phyloP scores from a whole-genome alignment of 1,139 yeast genomes.

The Yamadazyma spencermartinsiae region DNA sequence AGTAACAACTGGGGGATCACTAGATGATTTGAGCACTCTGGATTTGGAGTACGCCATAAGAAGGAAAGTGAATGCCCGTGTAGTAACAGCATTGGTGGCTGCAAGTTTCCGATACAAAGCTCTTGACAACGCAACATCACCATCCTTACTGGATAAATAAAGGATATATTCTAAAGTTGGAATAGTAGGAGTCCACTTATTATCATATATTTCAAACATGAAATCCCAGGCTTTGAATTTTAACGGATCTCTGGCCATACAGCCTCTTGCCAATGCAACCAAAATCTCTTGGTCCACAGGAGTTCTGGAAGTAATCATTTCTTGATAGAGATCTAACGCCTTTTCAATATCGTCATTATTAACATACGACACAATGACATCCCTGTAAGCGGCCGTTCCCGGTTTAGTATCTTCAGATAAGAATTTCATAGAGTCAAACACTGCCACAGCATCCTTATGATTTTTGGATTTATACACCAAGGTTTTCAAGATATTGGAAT shows the following conservation, averaged over 20 bases:
- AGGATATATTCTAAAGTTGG: conserved; percentile 68
- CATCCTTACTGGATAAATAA: conserved; percentile 72
- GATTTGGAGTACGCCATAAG: conserved; percentile 56
- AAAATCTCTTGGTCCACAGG: conserved; percentile 48
- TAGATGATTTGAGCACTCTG: conserved; percentile 9
- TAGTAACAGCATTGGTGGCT: conserved; percentile 36
- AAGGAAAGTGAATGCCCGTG: conserved; percentile 52
- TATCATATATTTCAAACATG: conserved; percentile 63
- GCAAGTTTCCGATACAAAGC: conserved; percentile 64
- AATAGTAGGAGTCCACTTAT: conserved; percentile 49
- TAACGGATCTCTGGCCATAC: conserved; percentile 54
- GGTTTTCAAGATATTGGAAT: conserved; percentile 65
- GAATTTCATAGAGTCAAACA: conserved; percentile 87
- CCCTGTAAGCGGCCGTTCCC: conserved; percentile 63
- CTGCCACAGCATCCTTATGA: conserved; percentile 62
- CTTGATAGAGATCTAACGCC: conserved; percentile 75
- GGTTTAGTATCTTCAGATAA: conserved; percentile 66
- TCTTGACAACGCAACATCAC: conserved; percentile 74
- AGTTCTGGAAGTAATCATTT: conserved; percentile 47
- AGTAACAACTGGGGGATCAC: conserved; percentile 38
- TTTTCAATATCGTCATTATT: conserved; percentile 64
- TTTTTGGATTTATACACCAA: conserved; percentile 57
- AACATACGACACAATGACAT: conserved; percentile 67
- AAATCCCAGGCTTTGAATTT: conserved; percentile 73
- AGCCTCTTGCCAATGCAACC: conserved; percentile 71